phyloP scores from a whole-genome alignment of 2,329 filamentous ascomycete species.

The Didymella glomerata region DNA sequence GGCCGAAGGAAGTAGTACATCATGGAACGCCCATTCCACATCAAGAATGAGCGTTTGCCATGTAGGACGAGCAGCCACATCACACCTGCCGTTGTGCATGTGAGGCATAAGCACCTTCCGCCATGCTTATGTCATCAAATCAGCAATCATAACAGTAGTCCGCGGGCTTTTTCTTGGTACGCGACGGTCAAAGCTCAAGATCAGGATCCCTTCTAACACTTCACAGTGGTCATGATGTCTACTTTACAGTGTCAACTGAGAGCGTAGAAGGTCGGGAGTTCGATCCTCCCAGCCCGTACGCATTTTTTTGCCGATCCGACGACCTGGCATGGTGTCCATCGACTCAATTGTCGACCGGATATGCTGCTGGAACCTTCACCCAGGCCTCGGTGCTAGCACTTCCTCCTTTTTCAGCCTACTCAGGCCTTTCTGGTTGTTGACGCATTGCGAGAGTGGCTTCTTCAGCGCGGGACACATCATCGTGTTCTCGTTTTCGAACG shows the following conservation, averaged over 20 bases:
- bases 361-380: no score
- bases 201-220: neutral
- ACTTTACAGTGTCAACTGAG: constrained; percentile 45
- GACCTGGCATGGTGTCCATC: no score
- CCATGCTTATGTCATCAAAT: neutral
- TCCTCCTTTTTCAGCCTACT: no score
- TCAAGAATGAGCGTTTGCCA: neutral
- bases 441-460: no score
- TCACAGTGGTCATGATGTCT: constrained; percentile 48
- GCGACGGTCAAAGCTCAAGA: neutral
- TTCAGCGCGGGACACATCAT: no score
- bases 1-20: constrained; percentile 21
- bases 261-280: constrained; percentile 49
- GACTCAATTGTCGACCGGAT: no score
- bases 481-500: no score
- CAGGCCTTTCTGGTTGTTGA: no score
- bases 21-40: neutral
- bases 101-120: neutral
- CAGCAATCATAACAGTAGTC: neutral
- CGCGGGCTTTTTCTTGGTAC: constrained; percentile 7
- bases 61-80: neutral
- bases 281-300: constrained; percentile 46
- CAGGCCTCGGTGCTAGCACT: no score
- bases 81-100: neutral
- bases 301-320: constrained; percentile 25